Evolutionary conservation across 1,284 basidiomycete genomes (phyloP).

Genomic region (Somion occarium): DNA sequence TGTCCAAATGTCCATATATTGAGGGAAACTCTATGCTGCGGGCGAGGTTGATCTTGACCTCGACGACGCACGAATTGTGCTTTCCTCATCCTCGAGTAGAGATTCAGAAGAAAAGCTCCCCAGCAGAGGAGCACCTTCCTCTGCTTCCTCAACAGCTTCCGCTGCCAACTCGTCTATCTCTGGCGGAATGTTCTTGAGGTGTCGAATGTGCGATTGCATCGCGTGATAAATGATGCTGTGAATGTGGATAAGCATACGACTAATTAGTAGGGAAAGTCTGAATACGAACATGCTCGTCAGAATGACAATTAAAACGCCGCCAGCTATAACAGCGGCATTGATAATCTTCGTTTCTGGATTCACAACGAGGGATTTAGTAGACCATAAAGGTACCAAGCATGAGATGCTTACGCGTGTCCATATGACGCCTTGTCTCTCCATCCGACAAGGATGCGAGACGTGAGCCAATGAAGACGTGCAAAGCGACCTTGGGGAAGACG

Average conservation of each 20-base stretch:
- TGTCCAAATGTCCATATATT: too few species aligned
- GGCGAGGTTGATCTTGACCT: conserved; percentile 10
- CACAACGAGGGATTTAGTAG: neutral
- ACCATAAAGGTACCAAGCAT: neutral
- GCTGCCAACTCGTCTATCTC: conserved; percentile 52
- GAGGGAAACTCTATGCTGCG: conserved; percentile 3
- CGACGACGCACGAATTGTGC: conserved; percentile 9
- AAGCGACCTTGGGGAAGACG: conserved; percentile 63
- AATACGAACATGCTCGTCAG: conserved; percentile 60
- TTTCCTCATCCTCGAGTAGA: conserved; percentile 9
- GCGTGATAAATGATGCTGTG: conserved; percentile 59
- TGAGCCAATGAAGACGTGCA: conserved; percentile 77
- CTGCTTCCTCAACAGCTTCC: conserved; percentile 58
- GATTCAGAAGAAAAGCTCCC: conserved; percentile 25
- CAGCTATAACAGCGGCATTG: conserved; percentile 53
- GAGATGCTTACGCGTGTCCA: conserved; percentile 61
- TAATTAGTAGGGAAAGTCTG: neutral
- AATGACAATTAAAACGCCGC: conserved; percentile 51
- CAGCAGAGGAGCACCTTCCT: conserved; percentile 61
- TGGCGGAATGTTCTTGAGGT: conserved; percentile 44
- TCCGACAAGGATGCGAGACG: conserved; percentile 72
- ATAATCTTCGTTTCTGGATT: conserved; percentile 58
- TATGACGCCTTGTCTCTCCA: conserved; percentile 64
- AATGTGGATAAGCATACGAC: neutral
- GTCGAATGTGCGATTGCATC: conserved; percentile 56